Evolutionary conservation across 345 rosid genomes (phyloP).

Genomic region (Rhodomyrtus tomentosa): DNA sequence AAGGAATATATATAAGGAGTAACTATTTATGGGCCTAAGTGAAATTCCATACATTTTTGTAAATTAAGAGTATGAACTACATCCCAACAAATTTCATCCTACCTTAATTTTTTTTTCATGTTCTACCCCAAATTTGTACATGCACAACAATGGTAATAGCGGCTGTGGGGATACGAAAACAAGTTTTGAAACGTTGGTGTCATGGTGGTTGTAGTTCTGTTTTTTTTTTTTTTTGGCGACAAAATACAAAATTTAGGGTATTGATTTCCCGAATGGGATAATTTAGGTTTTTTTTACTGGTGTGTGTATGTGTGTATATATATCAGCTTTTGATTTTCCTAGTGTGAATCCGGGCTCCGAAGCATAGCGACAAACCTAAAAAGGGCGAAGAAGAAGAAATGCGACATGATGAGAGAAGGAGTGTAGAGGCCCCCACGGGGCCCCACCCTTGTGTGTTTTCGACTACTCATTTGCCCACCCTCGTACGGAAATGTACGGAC

Average conservation of each 20-base stretch:
- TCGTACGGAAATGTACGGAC: conserved; percentile 1
- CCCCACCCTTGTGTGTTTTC: neutral
- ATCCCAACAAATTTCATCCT: neutral
- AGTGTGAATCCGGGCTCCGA: neutral
- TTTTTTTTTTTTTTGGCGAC: too few relatives aligned
- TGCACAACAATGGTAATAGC: too few relatives aligned
- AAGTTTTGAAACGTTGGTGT: neutral
- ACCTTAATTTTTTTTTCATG: neutral
- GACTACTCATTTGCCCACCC: neutral
- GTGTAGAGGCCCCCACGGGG: neutral
- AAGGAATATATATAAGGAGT: too few relatives aligned
- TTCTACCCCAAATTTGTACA: too few relatives aligned
- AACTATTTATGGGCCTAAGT: too few relatives aligned
- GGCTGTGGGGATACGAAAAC: too few relatives aligned
- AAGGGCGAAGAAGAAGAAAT: neutral
- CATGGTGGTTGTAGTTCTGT: accelerated
- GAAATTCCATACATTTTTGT: accelerated
- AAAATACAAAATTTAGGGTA: neutral
- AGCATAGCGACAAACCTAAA: neutral
- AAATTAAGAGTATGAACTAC: accelerated
- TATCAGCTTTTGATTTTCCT: too few relatives aligned
- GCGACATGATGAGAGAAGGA: neutral
- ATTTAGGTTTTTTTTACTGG: neutral
- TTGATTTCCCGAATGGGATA: neutral
- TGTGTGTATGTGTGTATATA: too few relatives aligned